Conservation (phyloP, 1,139 yeast genomes). For the Lodderomyces parapsilosis region DNA sequence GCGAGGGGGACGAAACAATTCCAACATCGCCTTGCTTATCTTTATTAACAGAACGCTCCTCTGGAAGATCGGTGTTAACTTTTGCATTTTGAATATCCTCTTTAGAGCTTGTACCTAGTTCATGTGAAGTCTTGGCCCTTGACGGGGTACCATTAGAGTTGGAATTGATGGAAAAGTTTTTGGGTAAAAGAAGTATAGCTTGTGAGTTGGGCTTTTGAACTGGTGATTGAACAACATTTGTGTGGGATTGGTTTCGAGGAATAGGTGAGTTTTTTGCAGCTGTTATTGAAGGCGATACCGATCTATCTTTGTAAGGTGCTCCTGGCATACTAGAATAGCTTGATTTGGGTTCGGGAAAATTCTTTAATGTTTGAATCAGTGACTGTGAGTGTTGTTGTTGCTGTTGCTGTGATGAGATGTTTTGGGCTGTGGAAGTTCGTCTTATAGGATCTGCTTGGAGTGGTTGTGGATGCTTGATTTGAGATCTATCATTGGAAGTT, state of each 20-base stretch:
- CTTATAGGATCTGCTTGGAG: constrained; percentile 12
- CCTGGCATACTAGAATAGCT: not conserved
- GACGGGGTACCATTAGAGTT: not conserved
- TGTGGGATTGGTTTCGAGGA: constrained; percentile 33
- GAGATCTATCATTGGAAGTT: constrained; percentile 1
- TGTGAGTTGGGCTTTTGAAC: constrained; percentile 15
- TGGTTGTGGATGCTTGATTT: constrained; percentile 11
- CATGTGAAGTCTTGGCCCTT: not conserved
- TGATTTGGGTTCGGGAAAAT: not conserved
- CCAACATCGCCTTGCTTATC: constrained; percentile 1
- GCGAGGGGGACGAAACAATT: constrained; percentile 5
- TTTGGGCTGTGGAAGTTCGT: not conserved
- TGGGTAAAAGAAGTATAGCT: constrained; percentile 46
- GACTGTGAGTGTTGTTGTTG: constrained; percentile 19
- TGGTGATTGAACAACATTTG: constrained; percentile 36
- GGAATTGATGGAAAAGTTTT: constrained; percentile 36
- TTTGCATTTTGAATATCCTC: not conserved
- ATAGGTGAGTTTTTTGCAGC: constrained; percentile 7
- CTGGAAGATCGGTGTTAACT: not conserved
- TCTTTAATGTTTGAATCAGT: not conserved
- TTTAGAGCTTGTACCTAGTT: not conserved
- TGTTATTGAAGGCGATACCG: constrained; percentile 27
- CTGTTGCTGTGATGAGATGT: constrained; percentile 4
- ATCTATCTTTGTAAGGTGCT: constrained; percentile 24
- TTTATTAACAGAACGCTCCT: not conserved